phyloP scores from a whole-genome alignment of 2,329 filamentous ascomycete species.

The Chrysoporthe puriensis region DNA sequence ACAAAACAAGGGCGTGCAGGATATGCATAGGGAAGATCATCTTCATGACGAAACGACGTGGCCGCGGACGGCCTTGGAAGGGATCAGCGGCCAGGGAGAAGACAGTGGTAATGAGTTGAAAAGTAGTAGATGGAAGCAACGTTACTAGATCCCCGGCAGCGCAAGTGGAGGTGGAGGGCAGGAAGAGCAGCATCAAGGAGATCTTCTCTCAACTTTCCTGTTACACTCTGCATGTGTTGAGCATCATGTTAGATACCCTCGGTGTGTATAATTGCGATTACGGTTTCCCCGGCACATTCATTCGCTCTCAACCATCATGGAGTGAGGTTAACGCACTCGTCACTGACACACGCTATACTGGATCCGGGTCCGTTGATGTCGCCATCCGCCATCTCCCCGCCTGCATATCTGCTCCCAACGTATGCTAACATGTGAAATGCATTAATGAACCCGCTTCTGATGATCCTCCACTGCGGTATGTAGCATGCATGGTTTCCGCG shows the following conservation, averaged over 20 bases:
- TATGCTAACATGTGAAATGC: too few species aligned
- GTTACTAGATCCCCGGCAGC: slow-evolving; percentile 5
- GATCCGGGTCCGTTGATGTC: too few species aligned
- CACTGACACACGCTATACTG: too few species aligned
- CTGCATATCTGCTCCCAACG: too few species aligned
- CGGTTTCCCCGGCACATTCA: neutral
- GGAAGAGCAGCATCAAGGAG: neutral
- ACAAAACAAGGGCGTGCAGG: slow-evolving; percentile 12
- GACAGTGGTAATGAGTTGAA: neutral
- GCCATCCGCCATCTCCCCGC: too few species aligned
- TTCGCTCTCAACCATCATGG: too few species aligned
- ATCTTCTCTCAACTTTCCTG: neutral
- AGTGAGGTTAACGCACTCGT: too few species aligned
- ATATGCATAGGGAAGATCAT: slow-evolving; percentile 17
- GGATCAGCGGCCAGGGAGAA: neutral
- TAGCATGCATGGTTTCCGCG: too few species aligned
- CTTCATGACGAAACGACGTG: slow-evolving; percentile 9
- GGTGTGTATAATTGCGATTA: slow-evolving; percentile 8
- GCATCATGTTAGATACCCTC: slow-evolving; percentile 29
- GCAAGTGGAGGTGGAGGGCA: neutral
- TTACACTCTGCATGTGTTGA: slow-evolving; percentile 25
- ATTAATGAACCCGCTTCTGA: too few species aligned
- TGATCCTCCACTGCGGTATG: too few species aligned
- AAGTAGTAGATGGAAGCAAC: neutral
- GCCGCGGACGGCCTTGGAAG: neutral